These are phyloP conservation scores for Alternaria longipes DNA, from an alignment of 2,329 filamentous ascomycete genomes.

Conservation along the genomic window DNA sequence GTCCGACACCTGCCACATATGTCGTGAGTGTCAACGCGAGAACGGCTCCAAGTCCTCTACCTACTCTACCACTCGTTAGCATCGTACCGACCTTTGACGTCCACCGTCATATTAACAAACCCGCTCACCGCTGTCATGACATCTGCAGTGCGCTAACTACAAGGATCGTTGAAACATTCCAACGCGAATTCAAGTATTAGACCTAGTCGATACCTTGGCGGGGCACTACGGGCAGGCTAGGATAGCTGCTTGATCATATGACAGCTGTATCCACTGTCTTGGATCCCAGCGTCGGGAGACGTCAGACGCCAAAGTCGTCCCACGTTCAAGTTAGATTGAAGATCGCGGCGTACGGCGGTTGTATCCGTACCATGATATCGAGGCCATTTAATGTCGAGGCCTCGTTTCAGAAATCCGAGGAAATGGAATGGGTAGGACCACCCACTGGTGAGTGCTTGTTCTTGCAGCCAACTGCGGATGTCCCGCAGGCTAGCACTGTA, in stretches of 20 bases:
- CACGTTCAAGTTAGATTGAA: slow-evolving; percentile 16
- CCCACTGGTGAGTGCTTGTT: slow-evolving; percentile 19
- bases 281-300: slow-evolving; percentile 32
- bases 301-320: slow-evolving; percentile 26
- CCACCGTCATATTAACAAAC: slow-evolving; percentile 8
- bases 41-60: slow-evolving; percentile 1
- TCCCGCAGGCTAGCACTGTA: slow-evolving; percentile 17
- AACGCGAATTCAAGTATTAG: slow-evolving; percentile 28
- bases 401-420: slow-evolving; percentile 43
- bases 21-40: not conserved
- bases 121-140: slow-evolving; percentile 21
- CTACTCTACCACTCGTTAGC: not conserved
- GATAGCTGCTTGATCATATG: slow-evolving; percentile 45
- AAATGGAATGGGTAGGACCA: slow-evolving; percentile 18
- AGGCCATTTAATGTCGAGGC: slow-evolving; percentile 17
- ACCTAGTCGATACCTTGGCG: slow-evolving; percentile 33
- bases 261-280: slow-evolving; percentile 39
- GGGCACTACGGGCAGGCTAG: slow-evolving; percentile 32
- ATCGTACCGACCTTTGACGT: slow-evolving; percentile 6
- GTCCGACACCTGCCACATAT: not conserved
- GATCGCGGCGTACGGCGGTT: slow-evolving; percentile 18
- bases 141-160: slow-evolving; percentile 11
- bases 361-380: slow-evolving; percentile 17
- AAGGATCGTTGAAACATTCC: slow-evolving; percentile 23
- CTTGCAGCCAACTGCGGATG: slow-evolving; percentile 23